Base-by-base conservation (phyloP, 805 yeast species). In the Saccharomycopsis fermentans region DNA sequence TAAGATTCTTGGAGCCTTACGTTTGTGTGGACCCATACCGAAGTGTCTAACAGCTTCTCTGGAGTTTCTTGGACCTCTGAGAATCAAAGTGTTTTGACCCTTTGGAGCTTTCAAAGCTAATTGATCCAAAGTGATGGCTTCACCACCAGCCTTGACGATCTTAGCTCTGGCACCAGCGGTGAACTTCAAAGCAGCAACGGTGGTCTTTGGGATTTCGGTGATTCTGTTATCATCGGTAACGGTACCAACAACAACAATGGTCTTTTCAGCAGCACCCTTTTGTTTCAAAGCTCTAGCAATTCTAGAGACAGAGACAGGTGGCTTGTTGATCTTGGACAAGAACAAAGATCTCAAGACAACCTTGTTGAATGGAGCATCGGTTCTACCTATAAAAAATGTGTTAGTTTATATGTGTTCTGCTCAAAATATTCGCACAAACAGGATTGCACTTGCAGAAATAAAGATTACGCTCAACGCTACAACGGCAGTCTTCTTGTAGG, bases 11-110 rank as follows among this genome's bases (percentile, higher is more conserved):
- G 99, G 99, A 74, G 98, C 98, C 90, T 94, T 94, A 82, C 83
- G 81, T 86, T 90, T 90, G 95, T 94, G 99, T 75, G 99, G 99
- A 82, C 99, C 99, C 79, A 92, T 76, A 79, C 99, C 99, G 77
- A 94, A 94, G 87, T 94, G 98, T 84, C 97, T 90, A 73, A 90
- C 98, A 73, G 98, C 97, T 83, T 94, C 97, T 84, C 99, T 90
- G 79, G 96, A 75, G 81, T 81, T 84, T 88, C 97, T 90, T 81
- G 98, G 96, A 78, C 99, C 99, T 84, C 98, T 90, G 77, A 94
- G 81, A 73, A 92, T 80, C 77, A 94, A 80, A 69, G 99, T 94
- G 96, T 94, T 94, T 79, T 89, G 86, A 81, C 99, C 99, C 79
- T 91, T 90, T 80, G 99, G 99, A 77, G 98, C 92, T 81, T 96